A percentile compares a stretch with the other conserved stretches of the same genome.
These are phyloP conservation scores for Rhododendron williamsianum DNA, from an alignment of 148 eudicot genomes.

Conservation along the genomic window DNA sequence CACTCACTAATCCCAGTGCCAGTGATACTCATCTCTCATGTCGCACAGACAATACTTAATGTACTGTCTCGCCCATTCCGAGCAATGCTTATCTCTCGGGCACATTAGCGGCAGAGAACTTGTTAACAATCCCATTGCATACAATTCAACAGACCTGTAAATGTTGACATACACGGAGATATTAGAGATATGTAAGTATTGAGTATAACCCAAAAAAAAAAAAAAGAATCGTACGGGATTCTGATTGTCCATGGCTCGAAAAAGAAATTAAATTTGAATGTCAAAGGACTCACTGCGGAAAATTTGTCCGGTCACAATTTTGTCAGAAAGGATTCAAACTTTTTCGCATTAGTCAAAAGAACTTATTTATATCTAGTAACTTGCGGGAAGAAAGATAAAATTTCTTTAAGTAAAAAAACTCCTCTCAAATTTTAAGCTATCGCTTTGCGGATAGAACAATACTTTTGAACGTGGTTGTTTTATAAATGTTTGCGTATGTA, in stretches of 20 bases:
- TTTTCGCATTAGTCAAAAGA: no score
- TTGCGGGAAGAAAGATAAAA: no score
- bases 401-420: neutral
- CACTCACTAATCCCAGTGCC: constrained; percentile 53
- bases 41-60: constrained; percentile 50
- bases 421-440: neutral
- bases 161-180: no score
- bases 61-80: constrained; percentile 41
- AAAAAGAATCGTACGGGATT: neutral
- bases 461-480: neutral
- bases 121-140: constrained; percentile 22
- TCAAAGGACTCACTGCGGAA: neutral
- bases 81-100: constrained; percentile 29
- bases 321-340: no score
- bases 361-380: no score
- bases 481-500: neutral
- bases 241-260: neutral
- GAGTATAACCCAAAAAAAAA: neutral
- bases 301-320: no score
- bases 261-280: neutral
- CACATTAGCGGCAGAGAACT: constrained; percentile 17
- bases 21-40: constrained; percentile 44
- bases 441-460: neutral
- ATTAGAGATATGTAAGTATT: neutral
- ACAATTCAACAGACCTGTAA: constrained; percentile 2